Conservation (phyloP, 2,329 filamentous ascomycete species). For the Sphaceloma murrayae region DNA sequence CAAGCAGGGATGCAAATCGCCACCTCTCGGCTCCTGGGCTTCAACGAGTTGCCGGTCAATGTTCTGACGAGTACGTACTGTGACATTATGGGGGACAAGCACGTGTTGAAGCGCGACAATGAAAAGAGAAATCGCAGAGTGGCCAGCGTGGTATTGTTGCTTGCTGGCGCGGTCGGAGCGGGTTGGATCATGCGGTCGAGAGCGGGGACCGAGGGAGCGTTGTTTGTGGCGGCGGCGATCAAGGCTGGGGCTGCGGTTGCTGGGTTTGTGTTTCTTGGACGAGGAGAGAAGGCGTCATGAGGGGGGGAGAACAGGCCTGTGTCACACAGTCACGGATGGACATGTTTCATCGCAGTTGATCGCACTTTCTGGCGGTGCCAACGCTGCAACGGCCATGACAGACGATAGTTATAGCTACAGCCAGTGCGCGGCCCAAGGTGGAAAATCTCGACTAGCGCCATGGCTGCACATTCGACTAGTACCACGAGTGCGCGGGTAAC, state of each 20-base stretch:
- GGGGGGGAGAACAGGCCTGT: not conserved
- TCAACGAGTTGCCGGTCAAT: conserved; percentile 46
- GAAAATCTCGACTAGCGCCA: too few species aligned
- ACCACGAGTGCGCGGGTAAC: too few species aligned
- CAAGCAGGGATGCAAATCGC: conserved; percentile 48
- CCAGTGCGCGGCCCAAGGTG: too few species aligned
- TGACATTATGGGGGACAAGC: conserved; percentile 44
- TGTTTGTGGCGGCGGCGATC: conserved; percentile 40
- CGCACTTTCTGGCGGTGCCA: too few species aligned
- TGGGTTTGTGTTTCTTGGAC: conserved; percentile 21
- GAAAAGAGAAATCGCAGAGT: conserved; percentile 43
- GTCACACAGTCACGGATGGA: too few species aligned
- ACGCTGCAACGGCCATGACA: too few species aligned
- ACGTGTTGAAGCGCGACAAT: conserved; percentile 41
- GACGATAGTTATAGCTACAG: too few species aligned
- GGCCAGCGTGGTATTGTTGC: conserved; percentile 37
- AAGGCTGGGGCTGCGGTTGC: conserved; percentile 35
- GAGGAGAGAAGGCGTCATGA: not conserved
- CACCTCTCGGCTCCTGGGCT: conserved; percentile 40
- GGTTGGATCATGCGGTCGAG: conserved; percentile 41
- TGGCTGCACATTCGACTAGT: too few species aligned
- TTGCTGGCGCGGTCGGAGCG: conserved; percentile 41
- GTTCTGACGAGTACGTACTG: conserved; percentile 48
- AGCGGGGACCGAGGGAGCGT: conserved; percentile 34
- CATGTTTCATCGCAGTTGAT: too few species aligned